Conservation (phyloP, 1,284 basidiomycete genomes). For the Ceratobasidium papillatum region DNA sequence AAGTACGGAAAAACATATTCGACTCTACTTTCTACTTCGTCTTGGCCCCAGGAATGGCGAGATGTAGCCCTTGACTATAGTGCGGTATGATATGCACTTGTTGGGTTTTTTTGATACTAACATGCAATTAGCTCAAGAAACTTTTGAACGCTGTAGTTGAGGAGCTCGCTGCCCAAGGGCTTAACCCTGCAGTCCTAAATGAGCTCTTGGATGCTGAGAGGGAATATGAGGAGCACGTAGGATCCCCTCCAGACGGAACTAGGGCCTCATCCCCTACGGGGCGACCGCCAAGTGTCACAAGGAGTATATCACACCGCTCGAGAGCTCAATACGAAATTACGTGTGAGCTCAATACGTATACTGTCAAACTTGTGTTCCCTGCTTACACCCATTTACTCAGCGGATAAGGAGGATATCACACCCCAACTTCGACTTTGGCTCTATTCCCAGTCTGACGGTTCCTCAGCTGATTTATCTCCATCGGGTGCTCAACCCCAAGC, state of each 20-base stretch:
- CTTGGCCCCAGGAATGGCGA: slow-evolving; percentile 78
- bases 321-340: slow-evolving; percentile 25
- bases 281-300: not conserved
- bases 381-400: slow-evolving; percentile 48
- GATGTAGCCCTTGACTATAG: slow-evolving; percentile 87
- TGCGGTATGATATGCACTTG: slow-evolving; percentile 59
- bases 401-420: slow-evolving; percentile 57
- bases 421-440: slow-evolving; percentile 65
- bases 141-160: slow-evolving; percentile 86
- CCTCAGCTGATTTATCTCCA: not conserved
- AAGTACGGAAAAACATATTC: slow-evolving; percentile 84
- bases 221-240: slow-evolving; percentile 45
- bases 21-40: slow-evolving; percentile 65
- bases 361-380: not conserved
- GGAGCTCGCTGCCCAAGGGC: slow-evolving; percentile 82
- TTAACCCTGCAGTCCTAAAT: slow-evolving; percentile 68
- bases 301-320: slow-evolving; percentile 15
- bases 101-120: slow-evolving; percentile 3
- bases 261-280: not conserved
- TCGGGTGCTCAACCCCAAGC: not conserved
- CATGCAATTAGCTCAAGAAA: slow-evolving; percentile 79
- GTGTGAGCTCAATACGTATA: slow-evolving; percentile 7
- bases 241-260: slow-evolving; percentile 23
- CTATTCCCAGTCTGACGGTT: slow-evolving; percentile 17
- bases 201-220: slow-evolving; percentile 54